Base-by-base conservation (phyloP, 768 basidiomycete genomes). In the Mrakia hoshinonis region DNA sequence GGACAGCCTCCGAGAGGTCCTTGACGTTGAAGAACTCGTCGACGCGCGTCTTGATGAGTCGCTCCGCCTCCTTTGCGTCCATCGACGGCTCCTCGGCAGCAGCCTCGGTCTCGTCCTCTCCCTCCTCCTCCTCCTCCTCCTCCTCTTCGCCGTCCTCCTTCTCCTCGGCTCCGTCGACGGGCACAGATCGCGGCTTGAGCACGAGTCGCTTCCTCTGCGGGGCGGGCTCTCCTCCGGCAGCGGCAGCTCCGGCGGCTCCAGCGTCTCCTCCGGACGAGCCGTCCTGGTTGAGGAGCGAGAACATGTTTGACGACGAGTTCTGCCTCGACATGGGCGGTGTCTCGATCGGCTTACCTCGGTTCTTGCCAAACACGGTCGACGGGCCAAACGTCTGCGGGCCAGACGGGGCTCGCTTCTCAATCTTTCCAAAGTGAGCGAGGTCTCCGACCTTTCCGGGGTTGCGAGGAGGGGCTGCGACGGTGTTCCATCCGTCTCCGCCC, bases 1-100 rank as follows among this genome's bases (percentile, higher is more conserved):
- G 91, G 15, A 90, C 92, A 79, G 96, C 94, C 43, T 88, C 87
- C 69, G 96, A 79, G 76, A 87, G 89, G 38, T 68, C 66, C 74
- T 90, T 88, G 75, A 91, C 86, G 74, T 83, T 85, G 80, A 88
- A 92, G 82, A 92, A 89, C 82, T 97, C 92, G 80, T 90, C 91
- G 69, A 82, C 81, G 75, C 94, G 90, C 75, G 92, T 88, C 18
- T 82, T 83, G 75, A 95, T 88, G 83, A 88, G 90, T 78, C 85
- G 85, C 80, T 84, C 83, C 47, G 87, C 89, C 22, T 86, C 86
- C 1, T 81, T 85, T 75, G 87, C 87, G 0, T 85, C 82, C 85
- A 92, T 87, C 24, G 52, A 73, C n/a, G 76, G 67, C n/a, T 74
- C 68, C 10, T 60, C 72, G 4, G 72, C 72, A 60, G 60, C 63